Conservation (phyloP, 345 rosid genomes). For the Populus nigra region DNA sequence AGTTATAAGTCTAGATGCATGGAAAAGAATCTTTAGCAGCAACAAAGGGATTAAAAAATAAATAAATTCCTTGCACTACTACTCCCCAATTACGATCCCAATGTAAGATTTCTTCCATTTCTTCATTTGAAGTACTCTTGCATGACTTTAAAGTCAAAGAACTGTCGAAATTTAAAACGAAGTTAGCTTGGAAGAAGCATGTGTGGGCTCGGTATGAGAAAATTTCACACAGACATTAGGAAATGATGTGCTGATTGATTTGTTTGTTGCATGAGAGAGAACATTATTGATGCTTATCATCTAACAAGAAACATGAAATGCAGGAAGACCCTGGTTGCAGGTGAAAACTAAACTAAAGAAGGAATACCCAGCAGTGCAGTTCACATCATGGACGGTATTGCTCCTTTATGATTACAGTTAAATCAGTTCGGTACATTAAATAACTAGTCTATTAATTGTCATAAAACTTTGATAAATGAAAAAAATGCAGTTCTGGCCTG, state of each 20-base stretch:
- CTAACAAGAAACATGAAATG: slow-evolving; percentile 27
- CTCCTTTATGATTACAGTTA: background rate
- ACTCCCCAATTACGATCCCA: background rate
- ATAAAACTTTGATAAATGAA: slow-evolving; percentile 9
- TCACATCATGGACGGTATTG: slow-evolving; percentile 80
- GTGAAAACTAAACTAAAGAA: slow-evolving; percentile 70
- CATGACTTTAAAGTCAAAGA: background rate
- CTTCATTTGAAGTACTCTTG: background rate
- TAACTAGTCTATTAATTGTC: background rate
- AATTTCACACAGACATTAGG: background rate
- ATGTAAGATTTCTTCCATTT: background rate
- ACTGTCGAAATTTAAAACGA: background rate
- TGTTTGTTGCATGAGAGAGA: background rate
- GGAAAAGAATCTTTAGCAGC: background rate
- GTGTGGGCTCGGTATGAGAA: background rate
- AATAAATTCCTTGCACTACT: background rate
- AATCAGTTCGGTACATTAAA: slow-evolving; percentile 4
- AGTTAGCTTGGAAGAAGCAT: background rate
- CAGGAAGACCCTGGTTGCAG: slow-evolving; percentile 80
- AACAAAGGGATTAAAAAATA: background rate
- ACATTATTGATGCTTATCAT: background rate
- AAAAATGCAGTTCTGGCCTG: slow-evolving; percentile 73
- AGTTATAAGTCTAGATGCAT: background rate
- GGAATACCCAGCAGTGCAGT: slow-evolving; percentile 70
- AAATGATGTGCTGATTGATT: background rate